Conservation (phyloP, 805 yeast genomes). For the Osmozyma mogii region DNA sequence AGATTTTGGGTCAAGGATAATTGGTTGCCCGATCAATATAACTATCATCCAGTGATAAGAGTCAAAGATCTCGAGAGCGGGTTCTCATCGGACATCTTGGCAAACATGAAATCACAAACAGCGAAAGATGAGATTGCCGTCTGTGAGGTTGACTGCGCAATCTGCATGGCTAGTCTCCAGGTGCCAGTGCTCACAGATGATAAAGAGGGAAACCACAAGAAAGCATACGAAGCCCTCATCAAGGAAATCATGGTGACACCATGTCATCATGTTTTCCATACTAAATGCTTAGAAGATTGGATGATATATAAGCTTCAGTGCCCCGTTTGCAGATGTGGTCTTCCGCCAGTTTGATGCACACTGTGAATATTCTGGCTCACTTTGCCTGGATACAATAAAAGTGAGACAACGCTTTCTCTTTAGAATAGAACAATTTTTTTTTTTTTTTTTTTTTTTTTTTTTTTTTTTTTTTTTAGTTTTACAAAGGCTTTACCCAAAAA, state of each 20-base stretch:
- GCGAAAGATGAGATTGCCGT: constrained; percentile 20
- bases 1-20: constrained; percentile 75
- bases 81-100: constrained; percentile 45
- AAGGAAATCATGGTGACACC: constrained; percentile 77
- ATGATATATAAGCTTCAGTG: constrained; percentile 89
- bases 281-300: constrained; percentile 86
- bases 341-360: constrained; percentile 63
- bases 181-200: constrained; percentile 8
- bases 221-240: constrained; percentile 7
- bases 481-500: too few species aligned
- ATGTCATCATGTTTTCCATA: constrained; percentile 83
- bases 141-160: constrained; percentile 70
- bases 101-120: constrained; percentile 20
- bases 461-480: too few species aligned
- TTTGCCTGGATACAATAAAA: too few species aligned
- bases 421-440: too few species aligned
- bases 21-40: constrained; percentile 72
- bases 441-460: too few species aligned
- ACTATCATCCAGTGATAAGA: constrained; percentile 66
- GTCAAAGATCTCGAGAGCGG: constrained; percentile 51
- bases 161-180: constrained; percentile 54
- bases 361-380: too few species aligned
- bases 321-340: constrained; percentile 80
- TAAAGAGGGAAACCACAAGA: constrained; percentile 3
- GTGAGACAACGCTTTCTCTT: too few species aligned